A percentile compares a stretch with the other conserved stretches of the same genome.
phyloP scores from a whole-genome alignment of 176 grass and related monocot genomes.

The Cymbopogon citratus region DNA sequence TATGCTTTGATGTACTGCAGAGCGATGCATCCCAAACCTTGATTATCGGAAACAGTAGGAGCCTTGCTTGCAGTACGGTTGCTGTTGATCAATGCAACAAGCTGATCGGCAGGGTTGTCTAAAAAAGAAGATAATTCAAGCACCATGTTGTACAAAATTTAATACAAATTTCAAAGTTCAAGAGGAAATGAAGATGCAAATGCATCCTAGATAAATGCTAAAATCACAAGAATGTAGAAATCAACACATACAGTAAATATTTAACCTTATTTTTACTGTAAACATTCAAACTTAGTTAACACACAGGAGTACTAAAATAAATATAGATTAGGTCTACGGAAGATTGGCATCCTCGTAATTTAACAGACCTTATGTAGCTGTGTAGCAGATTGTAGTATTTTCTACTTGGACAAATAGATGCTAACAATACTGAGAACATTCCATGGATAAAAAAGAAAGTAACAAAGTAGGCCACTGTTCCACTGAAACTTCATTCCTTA shows the following conservation, averaged over 20 bases:
- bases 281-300: not conserved
- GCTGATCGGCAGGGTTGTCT: slow-evolving; percentile 83
- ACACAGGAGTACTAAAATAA: not conserved
- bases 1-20: slow-evolving; percentile 93
- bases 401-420: not conserved
- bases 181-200: not conserved
- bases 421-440: not conserved
- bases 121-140: slow-evolving; percentile 12
- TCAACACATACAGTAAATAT: not conserved
- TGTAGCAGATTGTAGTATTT: not conserved
- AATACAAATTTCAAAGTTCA: slow-evolving; percentile 1
- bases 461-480: not conserved
- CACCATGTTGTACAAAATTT: not conserved
- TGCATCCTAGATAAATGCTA: not conserved
- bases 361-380: not conserved
- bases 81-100: slow-evolving; percentile 65
- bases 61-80: slow-evolving; percentile 82
- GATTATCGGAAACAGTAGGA: slow-evolving; percentile 50
- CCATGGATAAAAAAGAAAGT: not conserved
- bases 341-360: not conserved
- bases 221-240: not conserved
- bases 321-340: not conserved
- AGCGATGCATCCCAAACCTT: slow-evolving; percentile 81
- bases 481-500: not conserved
- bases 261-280: not conserved